Evolutionary conservation across 805 yeast species (phyloP), one percentile per base, ranked within the genome.

Genomic region (Blastobotrys americana): DNA sequence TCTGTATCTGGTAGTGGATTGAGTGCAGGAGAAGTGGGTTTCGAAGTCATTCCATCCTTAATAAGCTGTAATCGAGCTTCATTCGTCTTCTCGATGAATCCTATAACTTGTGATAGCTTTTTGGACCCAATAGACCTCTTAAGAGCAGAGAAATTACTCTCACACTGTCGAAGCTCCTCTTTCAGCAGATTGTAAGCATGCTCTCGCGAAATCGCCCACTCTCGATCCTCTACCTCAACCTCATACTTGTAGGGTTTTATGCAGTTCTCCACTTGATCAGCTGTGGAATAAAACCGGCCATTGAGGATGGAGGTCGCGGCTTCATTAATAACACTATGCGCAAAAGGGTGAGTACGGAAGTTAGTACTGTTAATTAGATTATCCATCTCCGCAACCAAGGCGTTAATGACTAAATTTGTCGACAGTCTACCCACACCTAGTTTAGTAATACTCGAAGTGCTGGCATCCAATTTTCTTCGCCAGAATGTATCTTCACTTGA

Each of bases 251-350:
- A 93, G 2, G 99, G 99, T 62, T 93, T 93, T 57, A 93, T 90
- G 67, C 97, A 89, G 64, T 94, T 93, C 58, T 93, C 99, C 4
- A 93, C 97, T 63, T 93, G 99, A 62, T 94, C 99, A 0, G 98
- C 95, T 0, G 98, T 90, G 1, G 95, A 82, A 52, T 80, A 85
- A 60, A 76, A 93, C 52, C 90, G 78, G 21, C 84, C 68, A 51
- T 80, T 80, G 50, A 93, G 69, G 4, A 93, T 95, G 19, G 80
- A 70, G 25, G 76, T 73, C 0, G 96, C 95, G 2, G 97, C 95
- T 34, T 87, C 95, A 43, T 75, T 77, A 6, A 93, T 88, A 2
- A 86, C 81, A 36, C 78, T 76, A 53, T 78, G 79, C 2, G 95
- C 94, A 64, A 84, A 69, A n/a, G 95, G 95, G 59, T 90, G 97